Base-by-base conservation (phyloP, 495 filamentous ascomycete species). In the Penicillium samsonianum region DNA sequence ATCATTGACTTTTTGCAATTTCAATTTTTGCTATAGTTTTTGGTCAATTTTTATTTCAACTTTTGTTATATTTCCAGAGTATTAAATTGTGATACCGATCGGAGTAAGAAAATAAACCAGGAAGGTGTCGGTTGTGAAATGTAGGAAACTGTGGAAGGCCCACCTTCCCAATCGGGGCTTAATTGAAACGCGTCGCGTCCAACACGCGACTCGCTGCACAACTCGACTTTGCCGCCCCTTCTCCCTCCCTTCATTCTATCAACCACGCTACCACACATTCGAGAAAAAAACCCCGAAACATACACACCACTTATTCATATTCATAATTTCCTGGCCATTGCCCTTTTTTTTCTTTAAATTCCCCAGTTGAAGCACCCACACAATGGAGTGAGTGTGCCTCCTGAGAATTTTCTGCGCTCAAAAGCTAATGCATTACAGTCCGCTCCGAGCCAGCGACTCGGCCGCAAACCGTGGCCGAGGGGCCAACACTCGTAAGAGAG, bases 381-480 rank as follows among this genome's bases (percentile, higher is more conserved):
- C 53, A 57, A 77, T 77, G 74, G 73, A 74, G 74, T 76, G 57
- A 68, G 73, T 68, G 37, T 45, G 38, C 23, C 38, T 48, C 28
- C 28, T 35, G 37, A n/a, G n/a, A 51, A 47, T 60, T 46, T 46
- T 51, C 43, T 53, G 58, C 42, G 19, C 20, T 26, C 43, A 53
- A 50, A 54, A 41, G 47, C 67, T 69, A 66, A 70, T 48, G n/a
- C 25, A 38, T 6, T 44, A 6, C 62, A 86, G 90, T 80, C 92
- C 92, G 68, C 83, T 96, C 52, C 88, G 88, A 73, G 82, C 86
- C 53, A 91, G 84, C 74, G 88, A 89, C 80, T 86, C 89, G 58
- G 90, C 92, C 63, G 92, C 88, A 65, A 97, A 97, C 72, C 87
- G 91, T 55, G 91, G 91, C 50, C 61, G 80, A 49, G 71, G 80